A percentile compares a stretch with the other conserved stretches of the same genome.
Conservation (phyloP, 2,329 filamentous ascomycete species). For the Fusarium duplospermum region DNA sequence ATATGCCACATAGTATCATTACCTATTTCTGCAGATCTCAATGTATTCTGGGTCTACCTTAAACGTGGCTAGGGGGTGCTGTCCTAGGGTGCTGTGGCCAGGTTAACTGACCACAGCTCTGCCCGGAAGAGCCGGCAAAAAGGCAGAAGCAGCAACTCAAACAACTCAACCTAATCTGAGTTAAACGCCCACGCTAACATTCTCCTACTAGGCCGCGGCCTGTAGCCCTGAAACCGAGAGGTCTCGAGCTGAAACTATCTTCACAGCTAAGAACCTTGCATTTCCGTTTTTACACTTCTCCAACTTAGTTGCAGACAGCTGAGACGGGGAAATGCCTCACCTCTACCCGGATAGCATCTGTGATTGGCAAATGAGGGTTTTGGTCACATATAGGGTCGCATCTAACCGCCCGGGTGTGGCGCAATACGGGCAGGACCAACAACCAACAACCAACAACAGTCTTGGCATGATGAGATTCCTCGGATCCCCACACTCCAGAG, state of each 20-base stretch:
- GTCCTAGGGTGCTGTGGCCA: background rate
- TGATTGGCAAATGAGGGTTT: background rate
- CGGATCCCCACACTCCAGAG: background rate
- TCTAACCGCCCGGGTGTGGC: background rate
- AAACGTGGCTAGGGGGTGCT: background rate
- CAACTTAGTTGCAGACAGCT: background rate
- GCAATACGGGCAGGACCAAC: background rate
- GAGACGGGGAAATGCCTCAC: background rate
- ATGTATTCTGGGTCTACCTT: background rate
- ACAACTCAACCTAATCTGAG: background rate
- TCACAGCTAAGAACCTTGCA: background rate
- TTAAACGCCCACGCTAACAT: background rate
- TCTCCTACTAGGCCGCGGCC: accelerated
- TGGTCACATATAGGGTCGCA: background rate
- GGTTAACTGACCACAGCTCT: background rate
- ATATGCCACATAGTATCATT: background rate
- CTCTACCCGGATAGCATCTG: background rate
- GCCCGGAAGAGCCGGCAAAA: background rate
- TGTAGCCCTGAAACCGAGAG: background rate
- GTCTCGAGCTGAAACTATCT: background rate
- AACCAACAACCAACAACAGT: slow-evolving; percentile 3
- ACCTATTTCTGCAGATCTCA: background rate
- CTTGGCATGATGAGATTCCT: background rate
- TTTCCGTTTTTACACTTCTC: background rate
- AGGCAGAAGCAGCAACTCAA: background rate